Evolutionary conservation across 2,329 filamentous ascomycete genomes (phyloP).

Genomic region (Ophiocordyceps camponoti-saundersi): DNA sequence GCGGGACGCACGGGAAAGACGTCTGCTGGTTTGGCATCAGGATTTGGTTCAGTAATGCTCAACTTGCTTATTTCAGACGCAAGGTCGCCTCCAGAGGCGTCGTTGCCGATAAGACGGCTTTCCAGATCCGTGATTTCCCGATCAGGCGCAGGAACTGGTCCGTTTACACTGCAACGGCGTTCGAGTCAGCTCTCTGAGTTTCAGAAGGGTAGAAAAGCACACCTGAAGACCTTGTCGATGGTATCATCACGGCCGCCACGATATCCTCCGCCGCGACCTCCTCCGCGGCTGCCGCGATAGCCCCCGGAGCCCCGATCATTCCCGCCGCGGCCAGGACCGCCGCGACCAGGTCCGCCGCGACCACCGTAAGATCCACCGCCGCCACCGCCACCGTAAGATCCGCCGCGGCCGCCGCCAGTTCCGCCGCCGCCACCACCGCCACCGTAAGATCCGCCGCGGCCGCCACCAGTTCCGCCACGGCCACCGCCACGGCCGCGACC

Average conservation of each 20-base stretch:
- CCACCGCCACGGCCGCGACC: slow-evolving; percentile 2
- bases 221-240: neutral
- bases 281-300: slow-evolving; percentile 5
- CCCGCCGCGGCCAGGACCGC: slow-evolving; percentile 1
- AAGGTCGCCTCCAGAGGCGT: slow-evolving; percentile 12
- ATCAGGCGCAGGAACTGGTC: slow-evolving; percentile 8
- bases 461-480: slow-evolving; percentile 4
- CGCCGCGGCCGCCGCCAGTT: slow-evolving; percentile 3
- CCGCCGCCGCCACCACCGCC: slow-evolving; percentile 2
- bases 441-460: slow-evolving; percentile 4
- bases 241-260: neutral
- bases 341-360: slow-evolving; percentile 3
- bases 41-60: slow-evolving; percentile 6
- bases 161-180: slow-evolving; percentile 7
- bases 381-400: slow-evolving; percentile 5
- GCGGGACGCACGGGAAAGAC: slow-evolving; percentile 29
- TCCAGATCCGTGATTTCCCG: slow-evolving; percentile 18
- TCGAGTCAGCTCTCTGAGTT: neutral
- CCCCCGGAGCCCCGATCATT: neutral
- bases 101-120: slow-evolving; percentile 16
- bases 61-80: slow-evolving; percentile 19
- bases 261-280: neutral
- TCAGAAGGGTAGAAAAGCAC: neutral
- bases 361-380: slow-evolving; percentile 3
- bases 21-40: slow-evolving; percentile 4